Evolutionary conservation across 2,329 filamentous ascomycete species (phyloP), one percentile per base, ranked within the genome.

Genomic region (Ophiocordyceps camponoti-rufipedis): DNA sequence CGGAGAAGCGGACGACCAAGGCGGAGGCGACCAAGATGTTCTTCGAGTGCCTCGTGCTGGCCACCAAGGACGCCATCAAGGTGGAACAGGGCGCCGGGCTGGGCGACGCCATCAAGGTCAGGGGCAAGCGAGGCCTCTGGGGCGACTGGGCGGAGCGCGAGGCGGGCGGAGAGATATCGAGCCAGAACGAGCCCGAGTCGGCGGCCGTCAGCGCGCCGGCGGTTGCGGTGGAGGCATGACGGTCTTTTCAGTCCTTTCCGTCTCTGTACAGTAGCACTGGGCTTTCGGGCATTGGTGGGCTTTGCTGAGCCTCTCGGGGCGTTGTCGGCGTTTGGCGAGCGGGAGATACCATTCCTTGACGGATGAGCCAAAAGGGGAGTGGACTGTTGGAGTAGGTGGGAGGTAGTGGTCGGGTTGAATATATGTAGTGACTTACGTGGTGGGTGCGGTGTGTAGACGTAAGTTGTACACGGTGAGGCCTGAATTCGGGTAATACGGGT

Each of bases 21-120:
- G 82, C 83, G 9, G 91, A 96, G 55, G 91, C 91, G 0, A 98
- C 91, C 41, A 95, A 95, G 72, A 95, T 98, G 87, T 98, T 98
- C 68, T 98, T 98, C 56, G 91, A 98, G 65, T 82, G 91, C 46
- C 71, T 98, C 23, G 91, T 98, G 3, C 72, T 98, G 42, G 91
- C 89, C 5, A 98, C 91, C 40, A 98, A 98, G 67, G 91, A 98
- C 59, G 91, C 91, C 28, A 84, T 98, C 65, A 94, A 94, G 65
- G 86, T 96, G 28, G 89, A 96, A 59, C 91, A 98, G 63, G 74
- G 75, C 43, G 69, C 80, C 49, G 74, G 72, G 35, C 74, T 96
- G 28, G 88, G 88, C 44, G 83, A 80, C 3, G 75, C 82, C 13
- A 85, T 98, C 56, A 74, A 81, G 48, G 83, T 98, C 48, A 74